phyloP scores from a whole-genome alignment of 1,284 basidiomycete species.

The Sparassis latifolia region DNA sequence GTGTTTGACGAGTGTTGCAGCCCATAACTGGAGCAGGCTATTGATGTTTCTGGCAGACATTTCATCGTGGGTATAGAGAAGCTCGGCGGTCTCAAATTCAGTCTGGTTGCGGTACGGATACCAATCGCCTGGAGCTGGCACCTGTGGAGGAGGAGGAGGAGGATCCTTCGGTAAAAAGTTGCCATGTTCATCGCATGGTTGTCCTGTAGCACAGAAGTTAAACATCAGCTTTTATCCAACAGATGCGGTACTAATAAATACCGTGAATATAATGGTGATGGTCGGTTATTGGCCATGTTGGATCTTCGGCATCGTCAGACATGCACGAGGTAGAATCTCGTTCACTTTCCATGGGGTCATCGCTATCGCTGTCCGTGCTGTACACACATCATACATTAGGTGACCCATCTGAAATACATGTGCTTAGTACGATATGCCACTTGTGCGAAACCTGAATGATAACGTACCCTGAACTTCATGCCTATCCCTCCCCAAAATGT shows the following conservation, averaged over 20 bases:
- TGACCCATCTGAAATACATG: too few relatives aligned
- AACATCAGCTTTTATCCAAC: not conserved
- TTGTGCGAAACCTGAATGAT: not conserved
- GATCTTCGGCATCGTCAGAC: not conserved
- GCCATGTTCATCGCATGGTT: not conserved
- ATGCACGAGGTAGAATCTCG: not conserved
- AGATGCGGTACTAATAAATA: not conserved
- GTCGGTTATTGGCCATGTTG: not conserved
- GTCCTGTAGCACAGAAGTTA: not conserved
- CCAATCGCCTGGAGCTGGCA: not conserved
- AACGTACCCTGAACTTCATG: not conserved
- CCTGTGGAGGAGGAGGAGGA: not conserved
- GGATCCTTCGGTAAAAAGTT: not conserved
- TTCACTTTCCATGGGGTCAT: not conserved
- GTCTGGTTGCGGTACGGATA: not conserved
- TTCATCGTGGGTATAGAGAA: not conserved
- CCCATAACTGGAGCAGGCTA: not conserved
- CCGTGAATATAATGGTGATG: not conserved
- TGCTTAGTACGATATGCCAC: not conserved
- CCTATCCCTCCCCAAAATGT: not conserved
- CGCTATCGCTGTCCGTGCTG: too few relatives aligned
- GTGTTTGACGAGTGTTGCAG: not conserved
- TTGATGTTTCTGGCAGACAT: not conserved
- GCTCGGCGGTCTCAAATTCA: not conserved
- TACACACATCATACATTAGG: too few relatives aligned